These are phyloP conservation scores for Glebionis coronaria DNA, from an alignment of 129 eudicot species.

Conservation along the genomic window DNA sequence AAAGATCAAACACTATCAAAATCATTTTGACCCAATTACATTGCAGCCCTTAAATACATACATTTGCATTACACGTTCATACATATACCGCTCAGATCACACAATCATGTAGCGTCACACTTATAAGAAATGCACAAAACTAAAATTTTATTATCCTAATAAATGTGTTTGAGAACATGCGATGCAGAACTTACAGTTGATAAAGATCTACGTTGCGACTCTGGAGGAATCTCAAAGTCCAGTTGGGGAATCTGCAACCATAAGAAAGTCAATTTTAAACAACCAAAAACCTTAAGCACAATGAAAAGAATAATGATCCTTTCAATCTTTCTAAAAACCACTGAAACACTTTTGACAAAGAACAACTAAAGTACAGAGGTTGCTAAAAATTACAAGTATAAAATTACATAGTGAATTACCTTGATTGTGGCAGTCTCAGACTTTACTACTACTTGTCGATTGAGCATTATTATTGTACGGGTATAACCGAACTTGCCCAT, in stretches of 20 bases:
- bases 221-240: slow-evolving; percentile 93
- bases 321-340: neutral
- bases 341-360: neutral
- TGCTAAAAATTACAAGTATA: neutral
- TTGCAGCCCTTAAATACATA: too few species aligned
- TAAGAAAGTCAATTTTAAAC: neutral
- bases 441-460: slow-evolving; percentile 84
- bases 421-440: slow-evolving; percentile 84
- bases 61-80: too few species aligned
- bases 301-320: neutral
- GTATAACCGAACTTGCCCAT: too few species aligned
- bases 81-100: too few species aligned
- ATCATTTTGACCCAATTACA: too few species aligned
- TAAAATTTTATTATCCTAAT: too few species aligned
- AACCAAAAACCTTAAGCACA: slow-evolving; percentile 15
- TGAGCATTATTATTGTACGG: too few species aligned
- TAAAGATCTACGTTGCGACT: slow-evolving; percentile 82
- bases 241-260: slow-evolving; percentile 70
- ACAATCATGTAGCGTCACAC: too few species aligned
- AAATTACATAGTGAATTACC: slow-evolving; percentile 39
- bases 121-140: too few species aligned
- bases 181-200: slow-evolving; percentile 52
- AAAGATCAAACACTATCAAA: too few species aligned
- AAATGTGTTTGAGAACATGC: neutral
- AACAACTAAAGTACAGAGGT: neutral